Conservation (phyloP, 768 basidiomycete genomes). For the Phaeotremella fagi region DNA sequence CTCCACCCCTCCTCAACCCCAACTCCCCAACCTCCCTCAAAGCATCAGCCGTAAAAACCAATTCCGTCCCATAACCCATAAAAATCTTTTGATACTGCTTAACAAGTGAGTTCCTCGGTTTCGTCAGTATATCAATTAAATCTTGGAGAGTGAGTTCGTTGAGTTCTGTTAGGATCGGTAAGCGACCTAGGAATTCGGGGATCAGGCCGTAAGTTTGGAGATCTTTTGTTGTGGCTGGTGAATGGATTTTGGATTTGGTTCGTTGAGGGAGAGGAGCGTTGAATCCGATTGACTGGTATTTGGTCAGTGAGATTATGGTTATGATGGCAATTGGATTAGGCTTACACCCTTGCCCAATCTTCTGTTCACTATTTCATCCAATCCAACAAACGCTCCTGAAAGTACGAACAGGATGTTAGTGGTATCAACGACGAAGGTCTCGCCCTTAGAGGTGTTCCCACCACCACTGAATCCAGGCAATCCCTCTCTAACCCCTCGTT, state of each 20-base stretch:
- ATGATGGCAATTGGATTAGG: slow-evolving; percentile 12
- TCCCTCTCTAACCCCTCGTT: slow-evolving; percentile 41
- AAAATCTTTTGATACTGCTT: slow-evolving; percentile 85
- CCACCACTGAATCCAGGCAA: slow-evolving; percentile 40
- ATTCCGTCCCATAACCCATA: slow-evolving; percentile 74
- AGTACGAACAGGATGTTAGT: slow-evolving; percentile 90
- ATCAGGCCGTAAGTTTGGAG: slow-evolving; percentile 89
- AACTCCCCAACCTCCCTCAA: slow-evolving; percentile 74
- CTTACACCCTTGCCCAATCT: slow-evolving; percentile 79
- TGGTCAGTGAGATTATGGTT: slow-evolving; percentile 1
- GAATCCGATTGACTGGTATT: slow-evolving; percentile 81
- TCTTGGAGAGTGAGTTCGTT: slow-evolving; percentile 72
- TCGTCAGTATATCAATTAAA: slow-evolving; percentile 81
- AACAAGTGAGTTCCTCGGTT: slow-evolving; percentile 83
- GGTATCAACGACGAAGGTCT: slow-evolving; percentile 46
- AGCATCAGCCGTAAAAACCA: slow-evolving; percentile 77
- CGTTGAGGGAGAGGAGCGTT: slow-evolving; percentile 53
- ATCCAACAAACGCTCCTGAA: slow-evolving; percentile 89
- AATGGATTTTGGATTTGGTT: slow-evolving; percentile 11
- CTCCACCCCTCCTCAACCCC: slow-evolving; percentile 76
- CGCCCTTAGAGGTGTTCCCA: slow-evolving; percentile 34
- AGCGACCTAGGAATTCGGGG: slow-evolving; percentile 86
- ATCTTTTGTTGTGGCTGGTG: slow-evolving; percentile 54
- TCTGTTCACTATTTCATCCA: slow-evolving; percentile 74
- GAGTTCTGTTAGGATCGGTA: slow-evolving; percentile 87